Evolutionary conservation across 805 yeast species (phyloP).

Genomic region (Candida ortonii): DNA sequence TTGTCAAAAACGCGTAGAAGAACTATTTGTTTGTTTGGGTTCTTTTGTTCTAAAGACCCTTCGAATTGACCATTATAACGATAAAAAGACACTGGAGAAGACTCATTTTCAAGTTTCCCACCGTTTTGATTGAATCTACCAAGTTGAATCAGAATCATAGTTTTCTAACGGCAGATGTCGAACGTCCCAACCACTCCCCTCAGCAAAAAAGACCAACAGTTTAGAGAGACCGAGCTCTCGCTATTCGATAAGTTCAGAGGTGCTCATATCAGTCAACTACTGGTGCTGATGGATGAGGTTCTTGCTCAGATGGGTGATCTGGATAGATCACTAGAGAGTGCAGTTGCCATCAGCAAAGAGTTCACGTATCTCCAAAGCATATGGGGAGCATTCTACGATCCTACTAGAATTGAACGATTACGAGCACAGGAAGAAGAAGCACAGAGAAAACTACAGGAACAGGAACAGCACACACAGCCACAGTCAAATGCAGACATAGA

Average conservation of each 20-base stretch:
- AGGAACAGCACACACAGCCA: slow-evolving; percentile 3
- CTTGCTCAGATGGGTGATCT: slow-evolving; percentile 17
- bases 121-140: no score
- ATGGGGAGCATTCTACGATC: slow-evolving; percentile 25
- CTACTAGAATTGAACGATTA: slow-evolving; percentile 16
- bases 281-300: slow-evolving; percentile 22
- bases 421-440: slow-evolving; percentile 8
- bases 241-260: slow-evolving; percentile 20
- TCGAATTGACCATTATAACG: no score
- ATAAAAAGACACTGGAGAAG: no score
- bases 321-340: slow-evolving; percentile 21
- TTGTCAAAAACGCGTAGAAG: no score
- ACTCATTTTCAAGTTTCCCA: no score
- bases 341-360: slow-evolving; percentile 22
- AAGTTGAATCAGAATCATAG: no score
- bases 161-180: slow-evolving; percentile 3
- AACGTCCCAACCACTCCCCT: slow-evolving; percentile 9
- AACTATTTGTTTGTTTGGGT: no score
- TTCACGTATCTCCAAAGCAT: slow-evolving; percentile 18
- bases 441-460: slow-evolving; percentile 7
- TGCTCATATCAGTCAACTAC: slow-evolving; percentile 18
- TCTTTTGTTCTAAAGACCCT: no score
- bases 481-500: no score
- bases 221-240: slow-evolving; percentile 8
- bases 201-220: slow-evolving; percentile 1